phyloP scores from a whole-genome alignment of 1,284 basidiomycete species.

The Boletellus dicymbophilus region DNA sequence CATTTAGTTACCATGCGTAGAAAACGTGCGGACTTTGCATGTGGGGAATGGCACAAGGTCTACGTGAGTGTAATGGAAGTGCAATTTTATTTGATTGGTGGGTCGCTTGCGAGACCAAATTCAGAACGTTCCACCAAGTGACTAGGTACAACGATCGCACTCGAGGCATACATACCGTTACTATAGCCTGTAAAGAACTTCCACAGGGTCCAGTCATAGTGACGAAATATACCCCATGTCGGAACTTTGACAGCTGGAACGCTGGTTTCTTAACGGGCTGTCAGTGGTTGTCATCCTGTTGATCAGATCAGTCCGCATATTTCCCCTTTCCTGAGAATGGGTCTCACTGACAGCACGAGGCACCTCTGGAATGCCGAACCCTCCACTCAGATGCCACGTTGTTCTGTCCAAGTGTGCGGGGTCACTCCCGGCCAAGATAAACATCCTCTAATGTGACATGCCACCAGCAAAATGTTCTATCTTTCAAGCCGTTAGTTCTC shows the following conservation, averaged over 20 bases:
- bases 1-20: constrained; percentile 12
- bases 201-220: too few relatives aligned
- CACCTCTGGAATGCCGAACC: background rate
- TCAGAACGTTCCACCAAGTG: too few relatives aligned
- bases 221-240: too few relatives aligned
- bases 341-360: too few relatives aligned
- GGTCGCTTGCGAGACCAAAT: constrained; percentile 6
- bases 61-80: constrained; percentile 20
- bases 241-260: background rate
- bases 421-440: constrained; percentile 1
- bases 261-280: too few relatives aligned
- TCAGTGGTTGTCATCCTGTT: too few relatives aligned
- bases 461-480: too few relatives aligned
- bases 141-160: too few relatives aligned
- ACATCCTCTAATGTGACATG: too few relatives aligned
- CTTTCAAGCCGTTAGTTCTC: too few relatives aligned
- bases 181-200: too few relatives aligned
- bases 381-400: constrained; percentile 19
- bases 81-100: constrained; percentile 4
- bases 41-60: constrained; percentile 12
- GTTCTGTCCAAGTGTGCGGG: constrained; percentile 1
- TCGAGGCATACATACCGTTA: too few relatives aligned
- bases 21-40: constrained; percentile 22
- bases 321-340: background rate
- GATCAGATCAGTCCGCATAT: constrained; percentile 2